Evolutionary conservation across 2,329 filamentous ascomycete genomes (phyloP).

Genomic region (Diaporthe amygdali): DNA sequence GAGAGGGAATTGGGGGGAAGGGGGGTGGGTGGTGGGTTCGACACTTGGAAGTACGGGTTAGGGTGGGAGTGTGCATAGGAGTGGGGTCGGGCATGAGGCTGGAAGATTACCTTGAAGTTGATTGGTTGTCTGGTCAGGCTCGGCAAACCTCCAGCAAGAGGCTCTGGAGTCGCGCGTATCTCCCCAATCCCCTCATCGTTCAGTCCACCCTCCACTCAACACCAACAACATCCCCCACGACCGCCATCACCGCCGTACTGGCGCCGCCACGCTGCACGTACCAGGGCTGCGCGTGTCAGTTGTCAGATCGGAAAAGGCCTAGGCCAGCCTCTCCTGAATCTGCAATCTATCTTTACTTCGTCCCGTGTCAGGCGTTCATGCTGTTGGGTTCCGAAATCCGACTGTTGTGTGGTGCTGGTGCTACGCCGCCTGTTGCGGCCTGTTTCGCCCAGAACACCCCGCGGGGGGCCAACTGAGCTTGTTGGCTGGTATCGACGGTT

Average conservation of each 20-base stretch:
- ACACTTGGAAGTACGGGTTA: too few relatives aligned
- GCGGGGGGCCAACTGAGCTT: constrained; percentile 2
- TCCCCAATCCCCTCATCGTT: neutral
- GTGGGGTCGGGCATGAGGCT: too few relatives aligned
- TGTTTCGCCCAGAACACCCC: constrained; percentile 9
- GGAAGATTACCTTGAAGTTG: too few relatives aligned
- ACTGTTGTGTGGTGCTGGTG: constrained; percentile 1
- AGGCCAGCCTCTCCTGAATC: neutral
- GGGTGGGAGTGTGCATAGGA: neutral
- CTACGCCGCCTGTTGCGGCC: constrained; percentile 2
- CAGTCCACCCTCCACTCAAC: too few relatives aligned
- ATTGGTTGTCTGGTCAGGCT: too few relatives aligned
- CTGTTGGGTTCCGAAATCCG: constrained; percentile 7
- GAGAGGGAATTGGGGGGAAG: neutral
- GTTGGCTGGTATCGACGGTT: neutral
- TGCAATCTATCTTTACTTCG: constrained; percentile 5
- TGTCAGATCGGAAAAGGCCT: constrained; percentile 1
- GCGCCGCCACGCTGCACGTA: neutral
- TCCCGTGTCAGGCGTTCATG: neutral
- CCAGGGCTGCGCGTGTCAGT: neutral
- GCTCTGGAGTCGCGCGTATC: neutral
- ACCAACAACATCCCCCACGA: neutral
- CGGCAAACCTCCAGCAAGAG: too few relatives aligned
- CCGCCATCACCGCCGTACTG: neutral
- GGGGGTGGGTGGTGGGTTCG: neutral